Conservation (phyloP, 257 asterid species). For the Forsythia suspensa region DNA sequence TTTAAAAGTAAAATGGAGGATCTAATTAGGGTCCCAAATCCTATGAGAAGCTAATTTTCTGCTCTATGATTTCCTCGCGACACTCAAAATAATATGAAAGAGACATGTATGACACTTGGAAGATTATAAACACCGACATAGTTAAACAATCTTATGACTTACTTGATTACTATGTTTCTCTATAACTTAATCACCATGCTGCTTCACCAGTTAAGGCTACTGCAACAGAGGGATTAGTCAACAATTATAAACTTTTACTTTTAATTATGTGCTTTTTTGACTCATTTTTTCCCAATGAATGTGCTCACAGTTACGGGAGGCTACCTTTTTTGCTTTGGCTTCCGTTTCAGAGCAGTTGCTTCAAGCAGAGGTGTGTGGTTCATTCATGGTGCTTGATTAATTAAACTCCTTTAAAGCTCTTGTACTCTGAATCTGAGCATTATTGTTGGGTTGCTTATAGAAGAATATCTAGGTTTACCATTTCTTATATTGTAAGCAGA, state of each 20-base stretch:
- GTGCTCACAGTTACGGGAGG: constrained; percentile 81
- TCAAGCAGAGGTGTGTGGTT: constrained; percentile 67
- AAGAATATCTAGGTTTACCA: background rate
- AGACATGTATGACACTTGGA: background rate
- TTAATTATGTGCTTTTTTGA: constrained; percentile 11
- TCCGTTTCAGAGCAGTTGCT: constrained; percentile 84
- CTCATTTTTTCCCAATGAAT: constrained; percentile 14
- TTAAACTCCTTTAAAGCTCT: constrained; percentile 10
- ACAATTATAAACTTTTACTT: background rate
- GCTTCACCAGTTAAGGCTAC: background rate
- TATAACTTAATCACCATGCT: constrained; percentile 10
- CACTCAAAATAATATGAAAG: background rate
- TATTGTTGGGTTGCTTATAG: constrained; percentile 14
- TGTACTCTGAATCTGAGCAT: background rate
- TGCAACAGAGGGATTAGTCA: background rate
- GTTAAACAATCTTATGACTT: background rate
- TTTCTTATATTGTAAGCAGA: constrained; percentile 1
- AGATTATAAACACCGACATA: background rate
- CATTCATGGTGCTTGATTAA: background rate
- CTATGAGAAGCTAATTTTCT: background rate
- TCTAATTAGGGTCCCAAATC: background rate
- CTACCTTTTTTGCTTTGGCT: constrained; percentile 83
- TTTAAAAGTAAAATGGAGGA: background rate
- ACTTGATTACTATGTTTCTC: background rate
- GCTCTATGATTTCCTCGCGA: background rate